A percentile compares a stretch with the other conserved stretches of the same genome.
These are phyloP conservation scores for Cryphonectria parasitica DNA, from an alignment of 2,329 filamentous ascomycete species.

Conservation along the genomic window DNA sequence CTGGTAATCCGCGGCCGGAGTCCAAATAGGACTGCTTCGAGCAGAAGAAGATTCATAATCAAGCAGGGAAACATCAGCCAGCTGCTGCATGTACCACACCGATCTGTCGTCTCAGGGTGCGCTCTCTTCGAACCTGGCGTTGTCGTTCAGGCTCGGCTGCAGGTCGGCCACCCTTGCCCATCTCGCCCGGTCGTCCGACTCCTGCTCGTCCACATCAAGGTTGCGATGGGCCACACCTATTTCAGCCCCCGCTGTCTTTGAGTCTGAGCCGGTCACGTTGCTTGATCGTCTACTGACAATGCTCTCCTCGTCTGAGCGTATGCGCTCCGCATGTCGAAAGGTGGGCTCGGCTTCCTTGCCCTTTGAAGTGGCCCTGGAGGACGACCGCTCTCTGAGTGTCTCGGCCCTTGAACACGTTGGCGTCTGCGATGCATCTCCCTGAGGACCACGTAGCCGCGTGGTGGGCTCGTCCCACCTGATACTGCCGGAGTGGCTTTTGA, in stretches of 20 bases:
- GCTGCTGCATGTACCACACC: not conserved
- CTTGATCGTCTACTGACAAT: not conserved
- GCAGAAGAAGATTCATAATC: not conserved
- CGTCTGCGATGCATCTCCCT: not conserved
- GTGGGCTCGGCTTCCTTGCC: constrained; percentile 32
- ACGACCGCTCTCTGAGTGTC: constrained; percentile 8
- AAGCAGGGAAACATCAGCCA: not conserved
- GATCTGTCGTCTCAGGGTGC: not conserved
- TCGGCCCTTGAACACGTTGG: not conserved
- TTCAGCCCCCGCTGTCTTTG: not conserved
- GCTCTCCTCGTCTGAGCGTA: constrained; percentile 1
- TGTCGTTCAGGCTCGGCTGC: not conserved
- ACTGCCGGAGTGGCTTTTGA: constrained; percentile 3
- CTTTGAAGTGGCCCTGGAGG: constrained; percentile 18
- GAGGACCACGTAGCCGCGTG: not conserved
- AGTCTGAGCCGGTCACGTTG: not conserved
- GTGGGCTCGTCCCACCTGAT: constrained; percentile 26
- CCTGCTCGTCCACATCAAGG: not conserved
- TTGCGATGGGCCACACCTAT: not conserved
- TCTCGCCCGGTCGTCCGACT: not conserved
- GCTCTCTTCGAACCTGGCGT: not conserved
- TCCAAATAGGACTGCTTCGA: not conserved
- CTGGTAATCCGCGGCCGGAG: not conserved
- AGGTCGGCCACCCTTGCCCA: not conserved
- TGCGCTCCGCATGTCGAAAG: not conserved